A percentile compares a stretch with the other conserved stretches of the same genome.
These are phyloP conservation scores for Hygrophorus pudorinus DNA, from an alignment of 768 basidiomycete genomes.

Conservation along the genomic window DNA sequence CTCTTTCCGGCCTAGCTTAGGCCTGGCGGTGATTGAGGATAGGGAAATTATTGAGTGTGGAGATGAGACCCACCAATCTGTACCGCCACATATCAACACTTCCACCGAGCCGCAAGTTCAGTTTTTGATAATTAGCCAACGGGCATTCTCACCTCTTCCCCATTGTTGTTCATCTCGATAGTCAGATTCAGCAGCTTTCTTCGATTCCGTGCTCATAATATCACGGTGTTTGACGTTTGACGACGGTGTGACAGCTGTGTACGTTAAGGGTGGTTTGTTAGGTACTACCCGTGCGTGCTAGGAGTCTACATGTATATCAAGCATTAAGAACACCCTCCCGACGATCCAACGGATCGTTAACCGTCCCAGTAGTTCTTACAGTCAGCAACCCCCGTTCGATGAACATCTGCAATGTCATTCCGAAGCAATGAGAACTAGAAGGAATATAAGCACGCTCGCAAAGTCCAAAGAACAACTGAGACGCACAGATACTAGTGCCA, in stretches of 20 bases:
- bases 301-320: neutral
- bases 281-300: neutral
- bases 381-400: neutral
- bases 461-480: neutral
- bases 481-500: slow-evolving; percentile 36
- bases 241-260: neutral
- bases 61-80: slow-evolving; percentile 54
- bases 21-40: slow-evolving; percentile 32
- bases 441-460: neutral
- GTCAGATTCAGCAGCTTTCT: neutral
- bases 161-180: slow-evolving; percentile 25
- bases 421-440: slow-evolving; percentile 1
- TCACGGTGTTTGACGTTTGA: neutral
- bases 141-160: slow-evolving; percentile 28
- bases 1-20: slow-evolving; percentile 69
- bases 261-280: neutral
- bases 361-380: no score
- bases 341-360: no score
- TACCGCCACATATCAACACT: slow-evolving; percentile 84
- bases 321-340: neutral
- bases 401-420: neutral
- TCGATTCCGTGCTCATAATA: neutral
- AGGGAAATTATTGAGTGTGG: neutral
- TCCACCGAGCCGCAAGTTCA: neutral
- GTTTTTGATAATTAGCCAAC: slow-evolving; percentile 4